Evolutionary conservation across 345 rosid species (phyloP).

Genomic region (Eutrema heterophyllum): DNA sequence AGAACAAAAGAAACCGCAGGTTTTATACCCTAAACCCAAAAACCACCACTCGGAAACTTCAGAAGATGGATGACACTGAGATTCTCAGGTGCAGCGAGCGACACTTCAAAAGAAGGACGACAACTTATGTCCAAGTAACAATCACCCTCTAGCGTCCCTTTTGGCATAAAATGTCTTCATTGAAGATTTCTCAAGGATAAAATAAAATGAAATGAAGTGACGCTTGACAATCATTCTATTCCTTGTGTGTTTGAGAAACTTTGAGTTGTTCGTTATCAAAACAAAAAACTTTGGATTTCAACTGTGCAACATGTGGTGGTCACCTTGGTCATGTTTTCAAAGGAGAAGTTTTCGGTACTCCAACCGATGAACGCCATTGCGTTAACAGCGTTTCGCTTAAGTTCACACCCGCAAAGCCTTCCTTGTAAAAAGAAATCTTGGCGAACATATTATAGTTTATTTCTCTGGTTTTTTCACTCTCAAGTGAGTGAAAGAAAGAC

Average conservation of each 20-base stretch:
- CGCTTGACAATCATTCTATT: no score
- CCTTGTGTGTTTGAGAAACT: no score
- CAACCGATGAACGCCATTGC: constrained; percentile 81
- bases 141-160: neutral
- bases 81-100: constrained; percentile 1
- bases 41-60: neutral
- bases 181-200: neutral
- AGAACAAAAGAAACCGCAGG: neutral
- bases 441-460: no score
- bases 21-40: constrained; percentile 11
- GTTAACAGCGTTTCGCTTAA: constrained; percentile 62
- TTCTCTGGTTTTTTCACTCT: no score
- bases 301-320: constrained; percentile 83
- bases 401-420: no score
- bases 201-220: neutral
- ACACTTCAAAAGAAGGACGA: constrained; percentile 27
- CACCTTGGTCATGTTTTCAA: constrained; percentile 84
- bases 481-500: no score
- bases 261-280: no score
- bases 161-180: neutral
- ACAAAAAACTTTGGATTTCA: constrained; percentile 21
- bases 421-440: no score
- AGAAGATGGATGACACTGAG: constrained; percentile 24
- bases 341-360: constrained; percentile 86
- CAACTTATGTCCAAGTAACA: constrained; percentile 53